Base-by-base conservation (phyloP, 2,329 filamentous ascomycete species). In the Rhynchosporium graminicola region DNA sequence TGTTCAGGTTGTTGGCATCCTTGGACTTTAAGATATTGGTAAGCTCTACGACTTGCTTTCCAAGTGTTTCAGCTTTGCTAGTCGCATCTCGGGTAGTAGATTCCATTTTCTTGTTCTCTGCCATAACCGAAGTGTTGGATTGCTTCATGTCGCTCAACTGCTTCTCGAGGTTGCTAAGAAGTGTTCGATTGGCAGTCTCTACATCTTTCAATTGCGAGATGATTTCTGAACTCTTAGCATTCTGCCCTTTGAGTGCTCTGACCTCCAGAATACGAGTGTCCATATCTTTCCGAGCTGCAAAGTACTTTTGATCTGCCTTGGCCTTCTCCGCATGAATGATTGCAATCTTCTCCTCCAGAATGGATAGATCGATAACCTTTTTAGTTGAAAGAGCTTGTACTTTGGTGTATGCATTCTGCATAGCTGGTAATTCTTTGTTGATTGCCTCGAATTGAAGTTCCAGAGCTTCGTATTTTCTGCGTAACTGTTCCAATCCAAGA, bases 231-330 rank as follows among this genome's bases (percentile, higher is more conserved):
- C 91, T 96, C 77, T 96, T 96, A 54, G 85, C 83, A 73, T 94
- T 96, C 75, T 98, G 93, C 65, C 87, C 82, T 64, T 92, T 87
- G 62, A 97, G 79, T 3, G 88, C 84, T 69, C 90, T 84, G 52
- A 96, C 88, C 77, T 98, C 94, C 63, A 85, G 82, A 62, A 92
- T 89, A 57, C 92, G 84, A 50, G 90, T 88, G 72, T 98, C 94
- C 73, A 94, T 96, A 69, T 93, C 89, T 74, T 97, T 97, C 82
- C 96, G 92, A 8, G 93, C 92, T 0, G 91, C 91, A 75, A 98
- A 98, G 74, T 96, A 99, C 77, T 98, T 98, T 73, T 98, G 94
- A 72, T 99, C 95, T 1, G 94, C 94, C 76, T 97, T 98, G 67
- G 89, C 87, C 79, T 99, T 99, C 77, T 99, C 92, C 0, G 92